Evolutionary conservation across 208 protist genomes (phyloP), one percentile per base, ranked within the genome.

Genomic region (Leishmania lainsoni): DNA sequence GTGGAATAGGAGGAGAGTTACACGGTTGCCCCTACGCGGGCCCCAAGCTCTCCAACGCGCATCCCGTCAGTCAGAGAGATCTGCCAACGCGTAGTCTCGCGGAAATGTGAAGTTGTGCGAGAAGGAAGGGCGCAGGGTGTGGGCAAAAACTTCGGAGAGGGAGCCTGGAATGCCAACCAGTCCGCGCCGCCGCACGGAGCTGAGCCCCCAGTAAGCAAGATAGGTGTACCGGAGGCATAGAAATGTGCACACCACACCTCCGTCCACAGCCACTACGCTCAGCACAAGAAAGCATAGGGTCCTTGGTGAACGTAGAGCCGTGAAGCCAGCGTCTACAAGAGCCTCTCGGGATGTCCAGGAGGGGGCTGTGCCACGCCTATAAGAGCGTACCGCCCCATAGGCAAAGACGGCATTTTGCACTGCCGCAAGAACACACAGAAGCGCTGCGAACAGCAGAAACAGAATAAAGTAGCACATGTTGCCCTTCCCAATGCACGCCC

Each of bases 381-480:
- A 10, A 14, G 54, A 22, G 14, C 45, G 26, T 26, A 79, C 35
- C 5, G 48, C 32, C 12, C 42, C 12, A 0, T 17, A 26, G 20
- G 76, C 39, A 59, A 75, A 78, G 45, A 12, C 10, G 5, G 66
- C 49, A 58, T 81, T 73, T 12, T 76, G n/a, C 10, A 45, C 10
- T 35, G 74, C 73, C 22, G 32, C 73, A 45, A 81, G 0, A 6
- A 80, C n/a, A 54, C 76, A 81, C 3, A 92, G 71, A 0, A 86
- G 32, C 12, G 81, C 66, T 45, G 76, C 75, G 29, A 54, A 72
- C 9, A 82, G n/a, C 22, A 92, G 71, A 75, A 96, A 95, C 10
- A 81, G 61, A 54, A 95, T 73, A 74, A 98, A 97, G 81, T 92
- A 98, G 22, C 81, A 77, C 81, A 94, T 91, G 56, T 92, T 98